Percentiles rank a stretch among this genome's conserved stretches.
Conservation (phyloP, 495 filamentous ascomycete species). For the Podospora pseudopauciseta region DNA sequence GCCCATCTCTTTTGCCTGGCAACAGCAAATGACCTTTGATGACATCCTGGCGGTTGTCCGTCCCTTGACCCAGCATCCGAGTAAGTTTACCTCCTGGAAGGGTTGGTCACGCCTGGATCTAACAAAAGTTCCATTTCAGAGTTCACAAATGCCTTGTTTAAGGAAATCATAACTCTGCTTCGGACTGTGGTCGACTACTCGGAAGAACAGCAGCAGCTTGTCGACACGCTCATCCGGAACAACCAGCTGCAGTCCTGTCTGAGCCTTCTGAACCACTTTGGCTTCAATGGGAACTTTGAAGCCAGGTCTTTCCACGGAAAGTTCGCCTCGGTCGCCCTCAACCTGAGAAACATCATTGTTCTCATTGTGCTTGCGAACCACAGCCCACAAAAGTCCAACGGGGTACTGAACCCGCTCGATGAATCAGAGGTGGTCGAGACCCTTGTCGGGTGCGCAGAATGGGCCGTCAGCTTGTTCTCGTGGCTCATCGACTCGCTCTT, state of each 20-base stretch:
- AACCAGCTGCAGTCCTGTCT: slow-evolving; percentile 63
- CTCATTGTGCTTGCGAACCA: slow-evolving; percentile 60
- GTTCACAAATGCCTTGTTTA: slow-evolving; percentile 53
- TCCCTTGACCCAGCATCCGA: slow-evolving; percentile 42
- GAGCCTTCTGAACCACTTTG: slow-evolving; percentile 65
- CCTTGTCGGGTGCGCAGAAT: slow-evolving; percentile 55
- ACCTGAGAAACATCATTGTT: slow-evolving; percentile 66
- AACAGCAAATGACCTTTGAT: slow-evolving; percentile 60
- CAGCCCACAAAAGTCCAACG: slow-evolving; percentile 35
- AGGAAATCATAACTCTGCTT: slow-evolving; percentile 62
- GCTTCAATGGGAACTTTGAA: slow-evolving; percentile 57
- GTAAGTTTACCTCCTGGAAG: slow-evolving; percentile 20
- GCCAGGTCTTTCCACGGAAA: slow-evolving; percentile 61
- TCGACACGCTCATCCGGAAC: slow-evolving; percentile 64
- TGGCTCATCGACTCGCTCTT: slow-evolving; percentile 68
- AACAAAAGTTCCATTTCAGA: slow-evolving; percentile 22
- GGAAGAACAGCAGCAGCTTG: slow-evolving; percentile 56
- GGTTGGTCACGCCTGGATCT: background rate
- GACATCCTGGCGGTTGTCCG: slow-evolving; percentile 69
- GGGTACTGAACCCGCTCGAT: slow-evolving; percentile 53
- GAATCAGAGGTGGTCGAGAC: slow-evolving; percentile 60
- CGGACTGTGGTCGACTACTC: slow-evolving; percentile 66
- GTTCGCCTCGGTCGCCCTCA: slow-evolving; percentile 69
- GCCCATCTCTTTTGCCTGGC: slow-evolving; percentile 44
- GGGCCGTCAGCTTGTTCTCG: slow-evolving; percentile 65